Conservation (phyloP, 208 protist genomes). For the Porcisia hertigi region DNA sequence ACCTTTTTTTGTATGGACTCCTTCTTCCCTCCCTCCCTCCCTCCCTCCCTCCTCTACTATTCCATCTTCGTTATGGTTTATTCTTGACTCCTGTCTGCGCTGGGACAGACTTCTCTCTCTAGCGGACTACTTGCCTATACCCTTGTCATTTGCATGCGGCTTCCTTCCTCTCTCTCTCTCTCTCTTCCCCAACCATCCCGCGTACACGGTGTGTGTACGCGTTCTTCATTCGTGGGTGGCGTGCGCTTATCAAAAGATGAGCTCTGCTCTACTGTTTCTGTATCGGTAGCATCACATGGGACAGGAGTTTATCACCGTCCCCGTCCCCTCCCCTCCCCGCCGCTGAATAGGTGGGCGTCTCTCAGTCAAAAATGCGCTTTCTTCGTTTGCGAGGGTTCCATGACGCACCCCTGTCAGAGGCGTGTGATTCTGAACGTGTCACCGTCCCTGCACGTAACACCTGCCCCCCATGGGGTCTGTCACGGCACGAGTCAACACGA, state of each 20-base stretch:
- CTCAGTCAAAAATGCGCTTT: conserved; percentile 5
- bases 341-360: too few relatives aligned
- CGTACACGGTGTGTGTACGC: too few relatives aligned
- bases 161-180: not conserved
- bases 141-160: not conserved
- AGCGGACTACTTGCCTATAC: not conserved
- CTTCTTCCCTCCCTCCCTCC: too few relatives aligned
- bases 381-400: conserved; percentile 7
- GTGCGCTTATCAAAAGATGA: too few relatives aligned
- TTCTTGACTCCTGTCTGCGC: not conserved
- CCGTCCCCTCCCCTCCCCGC: too few relatives aligned
- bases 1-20: too few relatives aligned
- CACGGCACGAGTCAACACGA: not conserved
- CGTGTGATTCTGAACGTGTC: not conserved
- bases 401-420: not conserved
- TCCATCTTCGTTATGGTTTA: too few relatives aligned
- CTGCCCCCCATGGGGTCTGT: not conserved
- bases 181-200: not conserved
- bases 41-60: too few relatives aligned
- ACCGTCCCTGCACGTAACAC: conserved; percentile 1
- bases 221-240: too few relatives aligned
- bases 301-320: too few relatives aligned
- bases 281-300: too few relatives aligned
- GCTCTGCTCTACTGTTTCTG: too few relatives aligned
- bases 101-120: not conserved